Conservation (phyloP, 257 asterid genomes). For the Paraleonurus japonicus region DNA sequence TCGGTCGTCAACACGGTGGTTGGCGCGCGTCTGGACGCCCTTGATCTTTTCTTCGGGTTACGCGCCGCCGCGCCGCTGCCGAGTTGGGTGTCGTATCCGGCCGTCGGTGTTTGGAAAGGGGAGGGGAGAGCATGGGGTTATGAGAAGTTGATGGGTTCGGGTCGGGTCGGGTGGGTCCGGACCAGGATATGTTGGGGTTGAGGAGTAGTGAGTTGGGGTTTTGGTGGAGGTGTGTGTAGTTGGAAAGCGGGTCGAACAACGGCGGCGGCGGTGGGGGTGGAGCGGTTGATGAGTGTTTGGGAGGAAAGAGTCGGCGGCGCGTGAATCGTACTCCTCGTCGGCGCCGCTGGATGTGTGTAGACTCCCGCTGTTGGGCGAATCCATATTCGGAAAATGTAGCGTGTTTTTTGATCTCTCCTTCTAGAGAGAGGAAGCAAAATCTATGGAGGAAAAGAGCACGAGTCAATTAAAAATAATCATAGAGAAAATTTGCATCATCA, state of each 20-base stretch:
- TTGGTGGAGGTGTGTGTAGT: slow-evolving; percentile 1
- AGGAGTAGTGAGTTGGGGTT: not conserved
- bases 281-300: slow-evolving; percentile 17
- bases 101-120: slow-evolving; percentile 7
- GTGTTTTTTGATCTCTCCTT: too few species aligned
- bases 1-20: slow-evolving; percentile 85
- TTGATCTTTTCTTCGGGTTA: slow-evolving; percentile 71
- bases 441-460: slow-evolving; percentile 21
- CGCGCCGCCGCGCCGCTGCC: slow-evolving; percentile 37
- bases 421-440: slow-evolving; percentile 17
- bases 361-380: slow-evolving; percentile 72
- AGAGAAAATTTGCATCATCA: not conserved
- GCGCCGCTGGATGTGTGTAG: slow-evolving; percentile 70
- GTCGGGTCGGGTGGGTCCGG: slow-evolving; percentile 36
- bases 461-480: slow-evolving; percentile 13
- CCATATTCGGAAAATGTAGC: slow-evolving; percentile 28
- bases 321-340: slow-evolving; percentile 52
- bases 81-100: too few species aligned
- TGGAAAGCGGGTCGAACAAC: slow-evolving; percentile 51
- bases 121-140: too few species aligned
- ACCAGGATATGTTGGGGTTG: slow-evolving; percentile 40
- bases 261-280: too few species aligned
- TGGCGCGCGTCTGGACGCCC: slow-evolving; percentile 93
- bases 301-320: slow-evolving; percentile 46
- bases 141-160: slow-evolving; percentile 28